A percentile compares a stretch with the other conserved stretches of the same genome.
Evolutionary conservation across 2,329 filamentous ascomycete genomes (phyloP).

Genomic region (Periconia sp.): DNA sequence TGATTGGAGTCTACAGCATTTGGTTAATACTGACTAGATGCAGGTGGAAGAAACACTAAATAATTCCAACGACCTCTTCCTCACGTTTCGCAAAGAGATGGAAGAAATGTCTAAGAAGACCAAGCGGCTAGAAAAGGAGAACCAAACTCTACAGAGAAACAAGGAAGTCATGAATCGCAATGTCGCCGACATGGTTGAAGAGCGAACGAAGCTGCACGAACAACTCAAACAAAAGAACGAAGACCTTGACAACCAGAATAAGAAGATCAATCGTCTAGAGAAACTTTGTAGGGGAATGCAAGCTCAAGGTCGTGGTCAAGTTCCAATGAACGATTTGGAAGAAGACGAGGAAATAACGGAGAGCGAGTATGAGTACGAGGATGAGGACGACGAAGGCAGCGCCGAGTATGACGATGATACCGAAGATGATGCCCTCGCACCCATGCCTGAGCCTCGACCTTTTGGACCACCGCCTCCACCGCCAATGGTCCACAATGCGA

Average conservation of each 20-base stretch:
- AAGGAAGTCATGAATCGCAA: constrained; percentile 93
- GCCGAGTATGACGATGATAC: constrained; percentile 62
- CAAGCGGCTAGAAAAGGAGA: constrained; percentile 95
- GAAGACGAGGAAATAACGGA: constrained; percentile 62
- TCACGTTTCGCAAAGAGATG: constrained; percentile 98
- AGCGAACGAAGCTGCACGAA: constrained; percentile 77
- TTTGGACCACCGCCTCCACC: constrained; percentile 46
- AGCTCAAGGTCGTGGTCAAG: constrained; percentile 83
- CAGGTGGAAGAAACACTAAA: constrained; percentile 98
- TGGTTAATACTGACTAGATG: constrained; percentile 57
- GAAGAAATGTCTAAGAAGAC: constrained; percentile 99
- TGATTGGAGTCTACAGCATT: constrained; percentile 34
- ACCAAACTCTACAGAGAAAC: constrained; percentile 86
- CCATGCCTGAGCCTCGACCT: constrained; percentile 35
- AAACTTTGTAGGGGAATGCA: constrained; percentile 97
- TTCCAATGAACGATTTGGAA: constrained; percentile 57
- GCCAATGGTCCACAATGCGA: constrained; percentile 37
- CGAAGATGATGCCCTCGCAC: constrained; percentile 59
- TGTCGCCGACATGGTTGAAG: constrained; percentile 96
- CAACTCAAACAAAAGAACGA: constrained; percentile 75
- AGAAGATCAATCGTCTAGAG: constrained; percentile 89
- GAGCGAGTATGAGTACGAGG: constrained; percentile 49
- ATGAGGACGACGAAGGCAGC: constrained; percentile 52
- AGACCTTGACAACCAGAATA: constrained; percentile 78
- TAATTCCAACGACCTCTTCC: constrained; percentile 95